A percentile compares a stretch with the other conserved stretches of the same genome.
These are phyloP conservation scores for Ustilago trichophora DNA, from an alignment of 1,284 basidiomycete species.

Conservation along the genomic window DNA sequence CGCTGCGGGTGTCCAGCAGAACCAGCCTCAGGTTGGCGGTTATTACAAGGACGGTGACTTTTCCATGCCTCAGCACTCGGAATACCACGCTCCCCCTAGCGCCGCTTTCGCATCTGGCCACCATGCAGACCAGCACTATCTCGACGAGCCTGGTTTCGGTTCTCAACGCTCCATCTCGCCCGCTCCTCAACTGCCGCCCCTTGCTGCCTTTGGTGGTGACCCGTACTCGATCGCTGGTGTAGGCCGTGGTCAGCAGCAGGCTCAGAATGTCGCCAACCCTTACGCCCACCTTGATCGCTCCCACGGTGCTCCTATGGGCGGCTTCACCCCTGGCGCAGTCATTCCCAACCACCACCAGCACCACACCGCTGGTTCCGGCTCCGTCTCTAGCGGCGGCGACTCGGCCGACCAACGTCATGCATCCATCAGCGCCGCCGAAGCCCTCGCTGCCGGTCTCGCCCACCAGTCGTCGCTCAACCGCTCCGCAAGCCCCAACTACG, in stretches of 20 bases:
- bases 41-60: constrained; percentile 49
- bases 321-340: constrained; percentile 13
- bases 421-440: constrained; percentile 27
- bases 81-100: constrained; percentile 29
- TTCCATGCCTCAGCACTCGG: constrained; percentile 18
- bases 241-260: constrained; percentile 33
- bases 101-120: constrained; percentile 34
- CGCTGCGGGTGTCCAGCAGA: constrained; percentile 42
- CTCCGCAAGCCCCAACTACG: constrained; percentile 5
- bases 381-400: constrained; percentile 10
- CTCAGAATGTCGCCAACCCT: constrained; percentile 55
- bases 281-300: constrained; percentile 59
- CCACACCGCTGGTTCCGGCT: constrained; percentile 29
- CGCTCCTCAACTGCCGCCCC: constrained; percentile 51
- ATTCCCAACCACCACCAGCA: constrained; percentile 4
- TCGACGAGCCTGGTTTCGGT: constrained; percentile 37
- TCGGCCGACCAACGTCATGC: constrained; percentile 20
- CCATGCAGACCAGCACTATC: constrained; percentile 20
- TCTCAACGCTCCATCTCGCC: constrained; percentile 29
- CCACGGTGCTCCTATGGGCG: constrained; percentile 9
- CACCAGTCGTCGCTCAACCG: constrained; percentile 37
- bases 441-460: constrained; percentile 29
- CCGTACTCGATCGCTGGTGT: constrained; percentile 56
- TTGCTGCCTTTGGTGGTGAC: constrained; percentile 56
- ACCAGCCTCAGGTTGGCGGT: constrained; percentile 47